Conservation (phyloP, 1,284 basidiomycete genomes). For the Schizophyllum commune region DNA sequence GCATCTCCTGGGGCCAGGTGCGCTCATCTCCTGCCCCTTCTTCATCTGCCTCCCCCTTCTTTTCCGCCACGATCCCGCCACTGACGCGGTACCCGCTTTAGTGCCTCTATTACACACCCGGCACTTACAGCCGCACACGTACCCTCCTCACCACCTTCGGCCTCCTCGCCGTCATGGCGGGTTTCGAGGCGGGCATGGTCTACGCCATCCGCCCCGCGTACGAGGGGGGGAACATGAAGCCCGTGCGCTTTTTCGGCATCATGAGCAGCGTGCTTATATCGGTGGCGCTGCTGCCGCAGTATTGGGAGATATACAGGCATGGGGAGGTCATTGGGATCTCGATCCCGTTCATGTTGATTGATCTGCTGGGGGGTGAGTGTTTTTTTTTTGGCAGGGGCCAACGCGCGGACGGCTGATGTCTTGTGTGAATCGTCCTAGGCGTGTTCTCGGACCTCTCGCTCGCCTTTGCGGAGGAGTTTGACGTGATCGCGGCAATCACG, state of each 20-base stretch:
- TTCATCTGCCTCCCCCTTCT: not conserved
- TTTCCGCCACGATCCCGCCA: not conserved
- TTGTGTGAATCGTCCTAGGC: not conserved
- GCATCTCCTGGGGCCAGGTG: conserved; percentile 63
- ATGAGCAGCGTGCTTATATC: conserved; percentile 55
- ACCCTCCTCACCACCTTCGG: conserved; percentile 22
- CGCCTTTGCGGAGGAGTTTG: conserved; percentile 60
- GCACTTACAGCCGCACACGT: conserved; percentile 20
- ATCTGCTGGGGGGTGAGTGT: conserved; percentile 50
- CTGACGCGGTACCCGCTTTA: conserved; percentile 20
- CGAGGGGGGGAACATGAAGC: conserved; percentile 30
- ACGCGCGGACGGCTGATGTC: no score
- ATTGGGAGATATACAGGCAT: conserved; percentile 63
- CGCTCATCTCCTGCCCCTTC: conserved; percentile 9
- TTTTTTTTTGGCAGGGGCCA: not conserved
- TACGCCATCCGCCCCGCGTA: conserved; percentile 36
- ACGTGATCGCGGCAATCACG: conserved; percentile 57
- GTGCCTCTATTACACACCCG: conserved; percentile 55
- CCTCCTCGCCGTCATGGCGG: conserved; percentile 39
- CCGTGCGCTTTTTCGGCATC: conserved; percentile 59
- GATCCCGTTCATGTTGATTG: conserved; percentile 62
- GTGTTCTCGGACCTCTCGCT: conserved; percentile 67
- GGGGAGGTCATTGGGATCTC: conserved; percentile 72
- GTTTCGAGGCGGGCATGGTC: conserved; percentile 54
- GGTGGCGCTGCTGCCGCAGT: conserved; percentile 55